A percentile compares a stretch with the other conserved stretches of the same genome.
Conservation (phyloP, 2,329 filamentous ascomycete species). For the Penicillium carneum region DNA sequence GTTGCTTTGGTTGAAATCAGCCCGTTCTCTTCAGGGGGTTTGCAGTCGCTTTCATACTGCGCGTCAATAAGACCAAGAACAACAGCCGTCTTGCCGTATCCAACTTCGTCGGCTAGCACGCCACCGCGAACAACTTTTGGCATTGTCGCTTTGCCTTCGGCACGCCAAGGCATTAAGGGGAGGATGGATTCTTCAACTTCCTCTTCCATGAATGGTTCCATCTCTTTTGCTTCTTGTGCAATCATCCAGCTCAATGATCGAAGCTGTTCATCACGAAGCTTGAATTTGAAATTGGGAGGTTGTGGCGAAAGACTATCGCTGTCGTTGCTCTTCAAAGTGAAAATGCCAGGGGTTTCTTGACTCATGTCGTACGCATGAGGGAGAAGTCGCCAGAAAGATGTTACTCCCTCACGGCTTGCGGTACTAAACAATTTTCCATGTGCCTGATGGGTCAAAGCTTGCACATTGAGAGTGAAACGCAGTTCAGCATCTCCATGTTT, state of each 20-base stretch:
- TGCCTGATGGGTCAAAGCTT: constrained; percentile 49
- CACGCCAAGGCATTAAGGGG: constrained; percentile 62
- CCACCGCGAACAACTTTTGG: constrained; percentile 60
- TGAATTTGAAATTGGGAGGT: constrained; percentile 46
- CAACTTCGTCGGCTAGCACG: constrained; percentile 69
- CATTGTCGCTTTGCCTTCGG: constrained; percentile 58
- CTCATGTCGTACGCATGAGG: constrained; percentile 53
- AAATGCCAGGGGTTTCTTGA: constrained; percentile 46
- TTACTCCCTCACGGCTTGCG: constrained; percentile 25
- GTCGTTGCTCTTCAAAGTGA: constrained; percentile 56
- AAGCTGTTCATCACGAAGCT: constrained; percentile 61
- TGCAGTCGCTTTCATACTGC: constrained; percentile 30
- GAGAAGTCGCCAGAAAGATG: constrained; percentile 56
- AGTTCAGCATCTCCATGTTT: constrained; percentile 46
- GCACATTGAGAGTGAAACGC: constrained; percentile 49
- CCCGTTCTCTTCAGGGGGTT: constrained; percentile 23
- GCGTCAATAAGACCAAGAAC: constrained; percentile 64
- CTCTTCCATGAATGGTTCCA: constrained; percentile 57
- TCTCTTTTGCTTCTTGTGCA: constrained; percentile 57
- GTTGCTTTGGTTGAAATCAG: constrained; percentile 62
- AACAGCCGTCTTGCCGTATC: constrained; percentile 71
- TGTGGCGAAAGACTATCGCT: constrained; percentile 42
- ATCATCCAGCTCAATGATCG: constrained; percentile 68
- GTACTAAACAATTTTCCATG: constrained; percentile 37
- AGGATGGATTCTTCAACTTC: constrained; percentile 65